Base-by-base conservation (phyloP, 495 filamentous ascomycete genomes). In the Apodospora peruviana region DNA sequence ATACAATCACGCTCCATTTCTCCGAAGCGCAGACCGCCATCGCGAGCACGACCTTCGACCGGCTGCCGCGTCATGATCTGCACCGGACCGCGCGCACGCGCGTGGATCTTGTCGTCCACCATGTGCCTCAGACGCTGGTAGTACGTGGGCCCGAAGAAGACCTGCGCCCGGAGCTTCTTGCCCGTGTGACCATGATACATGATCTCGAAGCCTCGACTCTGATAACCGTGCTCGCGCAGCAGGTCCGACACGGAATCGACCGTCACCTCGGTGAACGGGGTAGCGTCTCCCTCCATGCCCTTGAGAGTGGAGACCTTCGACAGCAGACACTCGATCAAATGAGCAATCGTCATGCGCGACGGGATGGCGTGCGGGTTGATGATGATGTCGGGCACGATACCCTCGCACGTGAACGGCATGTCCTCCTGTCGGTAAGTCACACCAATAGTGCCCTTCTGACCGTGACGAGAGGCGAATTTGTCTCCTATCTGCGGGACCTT, bases 1-100 rank as follows among this genome's bases (percentile, higher is more conserved):
- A 99, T 97, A 72, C 93, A 99, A 80, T 99, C 93, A 67, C 93
- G 91, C 71, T 99, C 93, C 93, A 99, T 99, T 78, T 99, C 93
- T 81, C 93, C 93, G 79, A 99, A 99, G 60, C 93, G 90, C 39
- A 99, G 80, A 73, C 93, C 93, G 78, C 93, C 93, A 67, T 99
- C 93, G 73, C 93, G 79, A 0, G 93, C 94, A 76, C 93, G 83
- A 81, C 93, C 93, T 67, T 99, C 93, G 10, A 97, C 91, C n/a
- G 93, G 93, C 71, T 99, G 93, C 24, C 94, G 78, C 0, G 93
- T 99, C 67, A 99, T 77, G 57, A 99, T 99, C 75, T 97, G 94
- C 22, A 95, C 86, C 7, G 93, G 93, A 17, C 93, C 93, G 65
- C 93, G 80, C 5, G 93, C 93, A 66, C 93, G 84, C 18, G 93